phyloP scores from a whole-genome alignment of 352 stramenopile species.

The Globisporangium camurandrum region DNA sequence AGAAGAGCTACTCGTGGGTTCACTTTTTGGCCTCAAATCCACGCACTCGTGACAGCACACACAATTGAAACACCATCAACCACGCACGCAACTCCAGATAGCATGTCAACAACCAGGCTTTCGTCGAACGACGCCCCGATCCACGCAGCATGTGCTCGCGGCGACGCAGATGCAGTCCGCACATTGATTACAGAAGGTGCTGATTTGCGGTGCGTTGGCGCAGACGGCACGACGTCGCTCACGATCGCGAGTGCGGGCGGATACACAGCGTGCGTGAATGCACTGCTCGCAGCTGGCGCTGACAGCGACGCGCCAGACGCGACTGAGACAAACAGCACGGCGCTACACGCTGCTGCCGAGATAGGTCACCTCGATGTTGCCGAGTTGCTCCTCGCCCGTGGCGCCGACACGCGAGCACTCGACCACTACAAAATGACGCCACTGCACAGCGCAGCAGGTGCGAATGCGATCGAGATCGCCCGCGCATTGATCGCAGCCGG shows the following conservation, averaged over 20 bases:
- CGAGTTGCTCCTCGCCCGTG: background rate
- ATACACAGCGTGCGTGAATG: background rate
- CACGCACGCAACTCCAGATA: background rate
- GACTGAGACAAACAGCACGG: background rate
- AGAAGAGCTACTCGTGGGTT: no score
- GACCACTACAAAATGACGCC: background rate
- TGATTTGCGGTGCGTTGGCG: background rate
- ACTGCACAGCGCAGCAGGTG: background rate
- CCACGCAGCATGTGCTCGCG: background rate
- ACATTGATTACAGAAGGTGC: background rate
- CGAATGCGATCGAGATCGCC: background rate
- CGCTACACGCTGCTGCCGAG: background rate
- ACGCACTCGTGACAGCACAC: no score
- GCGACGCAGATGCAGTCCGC: background rate
- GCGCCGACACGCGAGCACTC: background rate
- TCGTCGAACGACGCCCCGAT: background rate
- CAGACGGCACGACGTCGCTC: background rate
- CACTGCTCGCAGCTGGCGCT: slow-evolving; percentile 1
- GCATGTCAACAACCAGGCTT: background rate
- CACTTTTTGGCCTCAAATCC: no score
- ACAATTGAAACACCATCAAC: background rate
- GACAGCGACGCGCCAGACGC: background rate
- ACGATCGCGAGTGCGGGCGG: background rate
- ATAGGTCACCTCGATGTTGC: background rate
- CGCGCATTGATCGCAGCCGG: background rate